A percentile compares a stretch with the other conserved stretches of the same genome.
These are phyloP conservation scores for Neurospora sp. DNA, from an alignment of 495 filamentous ascomycete genomes.

Conservation along the genomic window DNA sequence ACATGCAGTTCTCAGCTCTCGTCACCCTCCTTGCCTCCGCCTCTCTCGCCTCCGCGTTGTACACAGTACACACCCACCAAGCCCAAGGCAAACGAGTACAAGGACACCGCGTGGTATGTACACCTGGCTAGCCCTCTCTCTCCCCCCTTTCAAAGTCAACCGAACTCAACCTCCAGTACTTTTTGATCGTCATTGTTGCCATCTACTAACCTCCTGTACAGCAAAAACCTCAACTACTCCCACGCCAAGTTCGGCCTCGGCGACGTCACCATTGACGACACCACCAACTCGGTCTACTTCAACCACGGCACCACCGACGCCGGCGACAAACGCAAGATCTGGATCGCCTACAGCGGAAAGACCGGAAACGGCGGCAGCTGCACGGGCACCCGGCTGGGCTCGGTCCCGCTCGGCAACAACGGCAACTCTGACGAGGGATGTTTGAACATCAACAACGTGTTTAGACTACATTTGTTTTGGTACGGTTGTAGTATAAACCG, in stretches of 20 bases:
- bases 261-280: neutral
- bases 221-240: neutral
- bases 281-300: neutral
- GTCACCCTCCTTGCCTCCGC: neutral
- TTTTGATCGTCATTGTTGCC: neutral
- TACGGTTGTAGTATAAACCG: no score
- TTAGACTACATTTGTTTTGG: neutral
- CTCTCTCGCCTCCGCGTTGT: accelerated
- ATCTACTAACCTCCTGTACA: neutral
- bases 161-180: no score
- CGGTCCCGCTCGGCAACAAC: neutral
- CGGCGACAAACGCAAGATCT: neutral
- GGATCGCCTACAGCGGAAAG: neutral
- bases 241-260: neutral
- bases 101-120: neutral
- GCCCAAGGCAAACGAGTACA: neutral
- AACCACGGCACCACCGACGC: neutral
- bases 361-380: neutral
- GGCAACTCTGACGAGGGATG: neutral
- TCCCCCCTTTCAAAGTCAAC: no score
- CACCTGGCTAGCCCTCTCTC: no score
- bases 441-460: neutral
- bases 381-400: neutral
- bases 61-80: no score
- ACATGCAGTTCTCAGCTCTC: neutral